Evolutionary conservation across 139 green algal species (phyloP).

Genomic region (Chlamydomonas incerta): DNA sequence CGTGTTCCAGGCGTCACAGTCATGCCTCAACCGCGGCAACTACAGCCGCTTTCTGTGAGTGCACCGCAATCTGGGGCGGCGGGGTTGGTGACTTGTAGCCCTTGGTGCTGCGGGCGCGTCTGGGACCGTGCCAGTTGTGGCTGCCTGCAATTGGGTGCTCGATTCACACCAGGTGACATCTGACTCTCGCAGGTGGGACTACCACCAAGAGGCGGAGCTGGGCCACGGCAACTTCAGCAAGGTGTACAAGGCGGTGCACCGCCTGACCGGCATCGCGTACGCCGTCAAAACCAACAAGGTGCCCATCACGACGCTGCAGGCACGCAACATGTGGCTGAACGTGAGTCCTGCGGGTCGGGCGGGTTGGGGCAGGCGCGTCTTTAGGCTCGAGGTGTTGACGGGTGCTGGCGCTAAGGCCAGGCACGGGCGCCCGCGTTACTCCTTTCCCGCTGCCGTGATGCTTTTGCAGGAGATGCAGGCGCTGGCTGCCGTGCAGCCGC

Average conservation of each 20-base stretch:
- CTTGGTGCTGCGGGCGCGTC: too few relatives aligned
- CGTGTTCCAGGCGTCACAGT: constrained; percentile 36
- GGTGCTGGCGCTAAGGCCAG: too few relatives aligned
- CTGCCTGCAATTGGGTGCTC: not conserved
- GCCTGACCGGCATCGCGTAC: constrained; percentile 88
- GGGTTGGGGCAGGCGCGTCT: too few relatives aligned
- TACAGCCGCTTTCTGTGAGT: constrained; percentile 49
- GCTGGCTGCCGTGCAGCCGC: constrained; percentile 75
- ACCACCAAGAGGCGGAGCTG: constrained; percentile 72
- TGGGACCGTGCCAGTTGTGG: too few relatives aligned
- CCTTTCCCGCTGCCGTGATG: not conserved
- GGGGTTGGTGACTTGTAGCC: too few relatives aligned
- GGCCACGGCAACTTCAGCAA: constrained; percentile 83
- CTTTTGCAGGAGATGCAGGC: constrained; percentile 89
- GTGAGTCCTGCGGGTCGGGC: constrained; percentile 34
- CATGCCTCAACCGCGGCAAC: constrained; percentile 4
- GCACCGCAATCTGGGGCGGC: too few relatives aligned
- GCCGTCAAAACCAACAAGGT: constrained; percentile 86
- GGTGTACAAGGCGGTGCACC: constrained; percentile 79
- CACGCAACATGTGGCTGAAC: constrained; percentile 71
- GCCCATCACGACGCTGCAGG: constrained; percentile 62
- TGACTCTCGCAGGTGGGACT: constrained; percentile 59
- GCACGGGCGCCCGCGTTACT: too few relatives aligned
- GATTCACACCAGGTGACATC: not conserved
- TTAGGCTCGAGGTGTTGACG: too few relatives aligned